Evolutionary conservation across 1,139 yeast genomes (phyloP).

Genomic region (Magnusiomyces suaveolens): DNA sequence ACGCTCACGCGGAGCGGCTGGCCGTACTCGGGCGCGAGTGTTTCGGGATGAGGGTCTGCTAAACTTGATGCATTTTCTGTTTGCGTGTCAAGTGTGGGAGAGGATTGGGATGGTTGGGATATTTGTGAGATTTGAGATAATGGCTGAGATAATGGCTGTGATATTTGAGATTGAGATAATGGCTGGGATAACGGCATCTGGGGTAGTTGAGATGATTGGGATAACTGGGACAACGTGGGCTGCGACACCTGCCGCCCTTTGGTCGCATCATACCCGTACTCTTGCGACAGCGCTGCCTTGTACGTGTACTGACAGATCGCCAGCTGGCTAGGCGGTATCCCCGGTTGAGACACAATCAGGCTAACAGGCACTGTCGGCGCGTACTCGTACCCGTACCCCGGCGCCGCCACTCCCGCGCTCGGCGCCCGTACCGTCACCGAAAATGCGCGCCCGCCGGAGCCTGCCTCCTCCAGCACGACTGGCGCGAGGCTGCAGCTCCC

Average conservation of each 20-base stretch:
- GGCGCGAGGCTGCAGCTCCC: conserved; percentile 15
- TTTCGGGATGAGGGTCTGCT: no score
- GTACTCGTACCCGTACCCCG: background rate
- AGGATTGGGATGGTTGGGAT: no score
- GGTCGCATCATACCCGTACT: background rate
- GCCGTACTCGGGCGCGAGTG: no score
- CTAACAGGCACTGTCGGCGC: no score
- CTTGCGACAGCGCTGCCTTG: conserved; percentile 5
- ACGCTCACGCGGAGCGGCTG: no score
- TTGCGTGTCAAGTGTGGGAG: no score
- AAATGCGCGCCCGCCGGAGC: conserved; percentile 6
- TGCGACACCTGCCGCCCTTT: conserved; percentile 59
- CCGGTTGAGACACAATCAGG: background rate
- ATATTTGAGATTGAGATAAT: no score
- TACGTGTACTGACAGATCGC: background rate
- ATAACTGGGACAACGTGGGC: background rate
- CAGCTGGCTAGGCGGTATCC: background rate
- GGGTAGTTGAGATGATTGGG: background rate
- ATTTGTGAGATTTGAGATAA: no score
- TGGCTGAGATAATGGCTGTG: no score
- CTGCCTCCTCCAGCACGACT: conserved; percentile 5
- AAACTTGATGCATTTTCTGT: no score
- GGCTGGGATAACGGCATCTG: no score
- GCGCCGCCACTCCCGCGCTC: background rate
- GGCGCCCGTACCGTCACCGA: conserved; percentile 6